Evolutionary conservation across 805 yeast species (phyloP).

Genomic region (Starmerella khaoyaiensis): DNA sequence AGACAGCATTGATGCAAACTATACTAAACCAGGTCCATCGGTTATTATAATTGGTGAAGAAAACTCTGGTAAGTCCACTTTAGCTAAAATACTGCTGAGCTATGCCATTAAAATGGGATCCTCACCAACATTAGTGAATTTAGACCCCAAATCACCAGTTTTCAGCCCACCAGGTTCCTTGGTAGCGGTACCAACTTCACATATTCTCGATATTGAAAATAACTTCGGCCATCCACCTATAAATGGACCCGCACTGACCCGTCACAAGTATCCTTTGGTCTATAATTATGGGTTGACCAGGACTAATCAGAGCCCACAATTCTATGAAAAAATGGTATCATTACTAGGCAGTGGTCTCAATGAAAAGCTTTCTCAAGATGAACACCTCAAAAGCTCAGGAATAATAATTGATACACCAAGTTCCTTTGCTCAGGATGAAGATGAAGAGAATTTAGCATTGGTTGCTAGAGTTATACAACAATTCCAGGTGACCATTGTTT

Average conservation of each 20-base stretch:
- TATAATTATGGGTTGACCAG: constrained; percentile 63
- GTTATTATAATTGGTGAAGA: constrained; percentile 56
- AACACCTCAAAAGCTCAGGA: constrained; percentile 37
- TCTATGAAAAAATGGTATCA: constrained; percentile 39
- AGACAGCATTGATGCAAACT: constrained; percentile 9
- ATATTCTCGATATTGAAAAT: constrained; percentile 62
- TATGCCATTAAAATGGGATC: constrained; percentile 64
- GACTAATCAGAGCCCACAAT: constrained; percentile 42
- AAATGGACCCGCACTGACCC: constrained; percentile 36
- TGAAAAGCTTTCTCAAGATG: constrained; percentile 40
- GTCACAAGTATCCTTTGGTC: constrained; percentile 83
- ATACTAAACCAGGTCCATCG: constrained; percentile 33
- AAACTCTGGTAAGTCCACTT: constrained; percentile 65
- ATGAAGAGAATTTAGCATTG: constrained; percentile 31
- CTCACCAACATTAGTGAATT: constrained; percentile 61
- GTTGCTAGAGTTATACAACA: constrained; percentile 35
- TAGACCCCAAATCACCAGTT: constrained; percentile 62
- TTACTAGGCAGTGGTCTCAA: constrained; percentile 38
- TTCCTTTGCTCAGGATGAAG: constrained; percentile 12
- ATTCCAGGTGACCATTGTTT: constrained; percentile 46
- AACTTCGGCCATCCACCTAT: constrained; percentile 68
- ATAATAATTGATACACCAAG: constrained; percentile 65
- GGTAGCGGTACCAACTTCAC: constrained; percentile 73
- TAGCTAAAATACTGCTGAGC: constrained; percentile 53
- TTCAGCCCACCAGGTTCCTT: constrained; percentile 72